Conservation (phyloP, 257 asterid species). For the Solanum lycopersicoides region DNA sequence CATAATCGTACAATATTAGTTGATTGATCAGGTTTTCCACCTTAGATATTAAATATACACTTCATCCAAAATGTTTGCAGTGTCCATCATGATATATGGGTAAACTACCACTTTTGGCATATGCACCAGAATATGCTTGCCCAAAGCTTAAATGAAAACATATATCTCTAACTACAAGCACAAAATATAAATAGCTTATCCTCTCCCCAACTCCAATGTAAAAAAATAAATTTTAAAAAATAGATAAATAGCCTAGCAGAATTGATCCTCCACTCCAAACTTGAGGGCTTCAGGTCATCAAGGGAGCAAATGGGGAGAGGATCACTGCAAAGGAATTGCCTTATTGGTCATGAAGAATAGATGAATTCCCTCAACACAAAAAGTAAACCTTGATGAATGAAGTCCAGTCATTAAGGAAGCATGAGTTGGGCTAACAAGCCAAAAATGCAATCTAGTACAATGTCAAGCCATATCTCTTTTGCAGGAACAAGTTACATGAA, state of each 20-base stretch:
- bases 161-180: background rate
- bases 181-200: background rate
- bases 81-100: background rate
- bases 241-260: background rate
- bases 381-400: background rate
- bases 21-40: background rate
- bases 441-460: background rate
- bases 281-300: background rate
- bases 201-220: background rate
- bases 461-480: background rate
- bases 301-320: background rate
- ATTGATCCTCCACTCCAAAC: background rate
- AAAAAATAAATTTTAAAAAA: background rate
- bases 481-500: background rate
- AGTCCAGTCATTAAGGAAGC: background rate
- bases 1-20: background rate
- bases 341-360: background rate
- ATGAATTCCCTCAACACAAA: background rate
- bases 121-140: background rate
- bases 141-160: background rate
- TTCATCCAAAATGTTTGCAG: background rate
- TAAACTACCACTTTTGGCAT: background rate
- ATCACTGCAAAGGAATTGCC: background rate
- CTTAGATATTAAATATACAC: background rate
- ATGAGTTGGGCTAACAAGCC: background rate